Percentiles rank a stretch among this genome's conserved stretches.
Evolutionary conservation across 2,329 filamentous ascomycete genomes (phyloP).

Genomic region (Penicillium polonicum): DNA sequence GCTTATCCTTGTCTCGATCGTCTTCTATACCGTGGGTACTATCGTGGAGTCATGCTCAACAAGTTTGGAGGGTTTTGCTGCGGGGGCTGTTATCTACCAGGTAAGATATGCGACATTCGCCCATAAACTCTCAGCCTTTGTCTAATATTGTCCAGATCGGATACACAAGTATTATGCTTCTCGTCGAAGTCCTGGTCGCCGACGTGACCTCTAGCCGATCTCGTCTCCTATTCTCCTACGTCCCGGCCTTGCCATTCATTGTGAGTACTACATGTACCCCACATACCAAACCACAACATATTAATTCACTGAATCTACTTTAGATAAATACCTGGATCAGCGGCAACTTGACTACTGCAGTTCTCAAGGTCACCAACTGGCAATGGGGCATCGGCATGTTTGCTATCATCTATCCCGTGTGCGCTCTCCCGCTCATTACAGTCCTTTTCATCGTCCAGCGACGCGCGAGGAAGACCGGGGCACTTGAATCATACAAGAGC

Average conservation of each 20-base stretch:
- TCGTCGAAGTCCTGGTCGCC: conserved; percentile 64
- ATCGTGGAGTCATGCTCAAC: conserved; percentile 56
- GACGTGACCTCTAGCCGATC: conserved; percentile 63
- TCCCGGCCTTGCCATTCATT: conserved; percentile 60
- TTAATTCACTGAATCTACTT: background rate
- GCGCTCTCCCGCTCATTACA: conserved; percentile 55
- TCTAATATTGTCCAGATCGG: conserved; percentile 46
- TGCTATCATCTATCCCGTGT: conserved; percentile 59
- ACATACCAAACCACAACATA: background rate
- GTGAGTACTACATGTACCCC: conserved; percentile 24
- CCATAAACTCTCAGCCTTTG: background rate
- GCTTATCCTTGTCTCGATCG: conserved; percentile 54
- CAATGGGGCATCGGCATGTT: conserved; percentile 66
- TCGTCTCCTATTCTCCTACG: conserved; percentile 64
- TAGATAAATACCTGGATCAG: conserved; percentile 62
- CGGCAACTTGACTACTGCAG: conserved; percentile 55
- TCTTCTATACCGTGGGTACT: conserved; percentile 58
- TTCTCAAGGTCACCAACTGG: conserved; percentile 55
- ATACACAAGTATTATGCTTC: conserved; percentile 60
- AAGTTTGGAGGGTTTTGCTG: conserved; percentile 54
- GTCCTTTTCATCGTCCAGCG: conserved; percentile 52
- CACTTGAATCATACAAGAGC: conserved; percentile 47
- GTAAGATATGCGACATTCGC: conserved; percentile 15
- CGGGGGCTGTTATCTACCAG: conserved; percentile 60
- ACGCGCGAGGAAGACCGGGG: conserved; percentile 54